Evolutionary conservation across 768 basidiomycete genomes (phyloP), one percentile per base, ranked within the genome.

Genomic region (Kwoniella sp.): DNA sequence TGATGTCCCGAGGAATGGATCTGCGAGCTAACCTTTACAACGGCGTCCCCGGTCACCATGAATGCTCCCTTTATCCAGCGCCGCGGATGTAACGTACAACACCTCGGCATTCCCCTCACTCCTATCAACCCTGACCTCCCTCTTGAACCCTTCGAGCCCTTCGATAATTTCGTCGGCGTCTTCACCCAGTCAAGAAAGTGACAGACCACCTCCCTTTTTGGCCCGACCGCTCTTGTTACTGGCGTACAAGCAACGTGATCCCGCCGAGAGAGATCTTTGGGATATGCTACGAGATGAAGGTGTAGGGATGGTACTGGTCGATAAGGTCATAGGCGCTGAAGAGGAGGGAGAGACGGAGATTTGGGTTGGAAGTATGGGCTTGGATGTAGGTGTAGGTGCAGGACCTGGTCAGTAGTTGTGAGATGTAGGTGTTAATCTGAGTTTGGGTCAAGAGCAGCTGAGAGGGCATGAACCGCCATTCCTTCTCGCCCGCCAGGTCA

Each of bases 11-110:
- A n/a, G n/a, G n/a, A n/a, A n/a, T n/a, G n/a, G n/a, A n/a, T n/a
- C n/a, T n/a, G n/a, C n/a, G n/a, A n/a, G n/a, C n/a, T n/a, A n/a
- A n/a, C n/a, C n/a, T n/a, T n/a, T n/a, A n/a, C n/a, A n/a, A n/a
- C n/a, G n/a, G n/a, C n/a, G n/a, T n/a, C n/a, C n/a, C n/a, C n/a
- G n/a, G n/a, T n/a, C n/a, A n/a, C n/a, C n/a, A n/a, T n/a, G n/a
- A n/a, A n/a, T n/a, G 34, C 5, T 7, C 20, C 12, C 25, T 37
- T 26, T 17, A 25, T 22, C 52, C 47, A 93, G 92, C 50, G 92
- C 94, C 87, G 90, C 92, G 13, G 93, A 96, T 72, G 91, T 94
- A 8, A 89, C 92, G 0, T 95, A 94, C 82, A 95, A 95, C 81
- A 91, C 90, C 0, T 82, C 87, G 0, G 89, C 91, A 1, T 96